These are phyloP conservation scores for Sphagnum fallax DNA, from an alignment of 228 moss, liverwort and hornwort genomes.

Conservation along the genomic window DNA sequence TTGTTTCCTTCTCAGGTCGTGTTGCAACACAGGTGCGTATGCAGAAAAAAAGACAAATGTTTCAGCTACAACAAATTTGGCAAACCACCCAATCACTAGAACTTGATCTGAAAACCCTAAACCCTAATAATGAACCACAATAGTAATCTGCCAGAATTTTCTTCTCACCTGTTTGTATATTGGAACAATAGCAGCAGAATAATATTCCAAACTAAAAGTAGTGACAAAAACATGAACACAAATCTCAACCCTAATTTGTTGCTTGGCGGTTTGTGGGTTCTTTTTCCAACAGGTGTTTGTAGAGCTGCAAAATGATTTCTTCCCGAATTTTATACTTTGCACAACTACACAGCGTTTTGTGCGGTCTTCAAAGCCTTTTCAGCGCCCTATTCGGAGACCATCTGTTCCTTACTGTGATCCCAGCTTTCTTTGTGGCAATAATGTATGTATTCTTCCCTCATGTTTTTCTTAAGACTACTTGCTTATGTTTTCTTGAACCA, in stretches of 20 bases:
- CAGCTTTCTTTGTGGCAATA: slow-evolving; percentile 73
- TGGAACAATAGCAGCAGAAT: no score
- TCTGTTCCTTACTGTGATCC: slow-evolving; percentile 45
- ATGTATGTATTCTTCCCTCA: slow-evolving; percentile 32
- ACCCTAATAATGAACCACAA: no score
- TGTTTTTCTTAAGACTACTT: not conserved
- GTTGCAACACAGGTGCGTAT: slow-evolving; percentile 17
- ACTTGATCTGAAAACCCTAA: not conserved
- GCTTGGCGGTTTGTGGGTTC: slow-evolving; percentile 1
- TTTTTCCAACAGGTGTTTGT: slow-evolving; percentile 53
- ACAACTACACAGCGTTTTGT: slow-evolving; percentile 94
- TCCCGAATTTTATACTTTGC: slow-evolving; percentile 90
- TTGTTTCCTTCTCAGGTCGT: slow-evolving; percentile 87
- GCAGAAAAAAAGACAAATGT: not conserved
- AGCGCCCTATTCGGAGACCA: slow-evolving; percentile 66
- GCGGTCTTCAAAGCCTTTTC: slow-evolving; percentile 68
- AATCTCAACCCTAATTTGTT: not conserved
- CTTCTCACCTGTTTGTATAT: no score
- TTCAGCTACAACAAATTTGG: not conserved
- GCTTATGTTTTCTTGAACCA: not conserved
- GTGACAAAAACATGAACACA: no score
- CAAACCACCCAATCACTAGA: not conserved
- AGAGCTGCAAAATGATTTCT: slow-evolving; percentile 82
- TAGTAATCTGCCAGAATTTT: no score
- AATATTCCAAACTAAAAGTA: no score